Base-by-base conservation (phyloP, 1,139 yeast species). In the Geotrichum citri-aurantii region DNA sequence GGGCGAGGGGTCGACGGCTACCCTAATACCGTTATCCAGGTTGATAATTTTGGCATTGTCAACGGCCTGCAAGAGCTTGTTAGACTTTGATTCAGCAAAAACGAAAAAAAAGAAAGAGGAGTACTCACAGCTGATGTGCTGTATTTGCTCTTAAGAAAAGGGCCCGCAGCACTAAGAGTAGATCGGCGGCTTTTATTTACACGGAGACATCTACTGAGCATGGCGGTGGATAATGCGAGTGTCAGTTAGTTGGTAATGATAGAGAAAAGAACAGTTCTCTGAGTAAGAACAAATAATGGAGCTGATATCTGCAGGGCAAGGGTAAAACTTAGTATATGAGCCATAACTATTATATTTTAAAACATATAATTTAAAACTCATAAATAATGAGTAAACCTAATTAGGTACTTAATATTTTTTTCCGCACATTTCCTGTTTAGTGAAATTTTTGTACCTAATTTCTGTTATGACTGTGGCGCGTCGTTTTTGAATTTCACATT, bases 1-100 rank as follows among this genome's bases (percentile, higher is more conserved):
- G 0, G 97, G 95, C 0, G 88, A 81, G 50, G 90, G 84, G 63
- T 90, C 95, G 1, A 96, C 86, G 19, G 91, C 93, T 10, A 93
- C 85, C 63, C 87, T 78, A 50, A 92, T 76, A 2, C 98, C 98
- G 73, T 91, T 93, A 14, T 80, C 68, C 47, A 92, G 77, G 0
- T 85, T 81, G 40, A 57, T 23, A 14, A 58, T 44, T 26, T 53
- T 50, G 14, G 51, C 51, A 27, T 47, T 48, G 29, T 56, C 59
- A n/a, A 17, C 47, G 37, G 19, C 29, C 51, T 42, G 37, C 31
- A 29, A 24, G 11, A 14, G 12, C 11, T 2, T 29, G 55, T 55
- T 55, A 50, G 54, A 23, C n/a, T 14, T 31, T 12, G 27, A n/a
- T 19, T n/a, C 50, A 8, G 21, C 7, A 29, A 3, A 21, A 33